Evolutionary conservation across 345 rosid species (phyloP), one percentile per base, ranked within the genome.

Genomic region (Syzygium aqueum): DNA sequence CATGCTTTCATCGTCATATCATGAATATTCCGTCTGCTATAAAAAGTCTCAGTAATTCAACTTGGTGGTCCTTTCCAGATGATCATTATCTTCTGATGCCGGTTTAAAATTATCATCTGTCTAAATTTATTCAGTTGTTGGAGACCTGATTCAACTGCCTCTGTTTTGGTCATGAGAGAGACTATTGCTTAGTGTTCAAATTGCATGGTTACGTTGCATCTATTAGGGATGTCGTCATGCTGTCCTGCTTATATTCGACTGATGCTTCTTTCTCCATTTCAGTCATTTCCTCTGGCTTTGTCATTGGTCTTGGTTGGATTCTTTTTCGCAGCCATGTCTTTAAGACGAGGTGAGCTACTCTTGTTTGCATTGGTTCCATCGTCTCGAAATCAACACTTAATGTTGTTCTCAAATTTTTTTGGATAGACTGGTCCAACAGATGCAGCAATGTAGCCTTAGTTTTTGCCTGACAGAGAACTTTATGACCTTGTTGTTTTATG

Each of bases 251-350:
- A 22, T 51, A 54, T 53, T 54, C 27, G 6, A 33, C 40, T 19
- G 17, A 53, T 84, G 65, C n/a, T 53, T 46, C 43, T 85, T 37
- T 46, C 85, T 78, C 84, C 86, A 87, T 87, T 92, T 91, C 94
- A 97, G 99, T 93, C 94, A 84, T 94, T 97, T 84, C 99, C 94
- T 16, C 88, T 93, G 89, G 99, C 97, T 85, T 88, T 94, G 51
- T 87, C 91, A 5, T 87, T 96, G 92, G 91, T 96, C 87, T 85
- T 94, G 91, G 88, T 87, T 46, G 96, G 98, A 80, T 89, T 96
- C 85, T 90, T 91, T 91, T 93, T 97, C 43, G 90, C 99, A 50
- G 52, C 86, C 86, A 85, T 90, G 87, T 97, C 99, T 85, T 90
- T 95, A 65, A 91, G 92, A 87, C 95, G 91, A 93, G 99, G 99